Base-by-base conservation (phyloP, 176 grass and related monocot species). In the Canna indica region DNA sequence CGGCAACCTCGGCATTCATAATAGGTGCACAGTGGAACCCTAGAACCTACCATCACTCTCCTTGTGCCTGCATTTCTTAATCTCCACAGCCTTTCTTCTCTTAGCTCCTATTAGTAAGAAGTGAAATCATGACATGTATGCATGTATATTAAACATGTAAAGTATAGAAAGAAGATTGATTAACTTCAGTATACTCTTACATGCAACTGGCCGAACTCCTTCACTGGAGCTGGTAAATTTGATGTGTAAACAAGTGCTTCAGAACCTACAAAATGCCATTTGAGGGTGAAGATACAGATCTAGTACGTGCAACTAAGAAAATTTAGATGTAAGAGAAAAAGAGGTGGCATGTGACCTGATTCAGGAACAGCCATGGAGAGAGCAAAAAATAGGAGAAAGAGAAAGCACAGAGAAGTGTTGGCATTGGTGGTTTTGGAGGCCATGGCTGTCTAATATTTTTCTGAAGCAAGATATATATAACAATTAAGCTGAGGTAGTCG, bases 21-120 rank as follows among this genome's bases (percentile, higher is more conserved):
- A 34, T 59, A 73, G n/a, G 71, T 73, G 71, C 53, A 73, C 22
- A 60, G 12, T 59, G 71, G 71, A 73, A 30, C 71, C 22, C 7
- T 73, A 13, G 71, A 73, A 22, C 71, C 53, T 59, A 73, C 59
- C 50, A 73, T 39, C 22, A 39, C 16, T 59, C 70, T 39, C 31
- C 35, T 72, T 39, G 35, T 0, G 8, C 48, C 15, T 27, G 5
- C 14, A 41, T 5, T 53, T 5, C 50, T 59, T 3, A 13, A 13
- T 7, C 34, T 59, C 53, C 33, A 35, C 20, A 22, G 15, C 45
- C 30, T 27, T 22, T 54, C 18, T 53, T 54, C 29, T 12, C 35
- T 33, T 12, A n/a, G 17, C 13, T 42, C 64, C 36, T 68, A 34
- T 35, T 68, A 26, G 64, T 18, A 61, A 61, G 12, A 39, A 8